Base-by-base conservation (phyloP, 1,284 basidiomycete genomes). In the Psilocybe mexicana region DNA sequence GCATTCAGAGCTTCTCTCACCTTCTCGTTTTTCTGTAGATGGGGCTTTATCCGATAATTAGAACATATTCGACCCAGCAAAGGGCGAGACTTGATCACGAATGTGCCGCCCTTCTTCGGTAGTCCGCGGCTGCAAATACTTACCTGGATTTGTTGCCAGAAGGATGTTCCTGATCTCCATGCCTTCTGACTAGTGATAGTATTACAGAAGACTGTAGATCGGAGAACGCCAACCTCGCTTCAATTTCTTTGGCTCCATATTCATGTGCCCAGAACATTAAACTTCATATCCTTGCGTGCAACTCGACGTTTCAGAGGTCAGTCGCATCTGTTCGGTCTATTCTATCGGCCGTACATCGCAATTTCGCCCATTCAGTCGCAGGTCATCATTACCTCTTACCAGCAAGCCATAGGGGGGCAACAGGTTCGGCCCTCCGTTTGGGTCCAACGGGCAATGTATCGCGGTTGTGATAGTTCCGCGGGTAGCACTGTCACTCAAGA, bases 401-500 rank as follows among this genome's bases (percentile, higher is more conserved):
- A 14, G 24, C 36, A 23, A 26, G 10, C n/a, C n/a, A n/a, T 26
- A 11, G 35, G n/a, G 38, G 36, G 24, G 30, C 24, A 35, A 35
- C 49, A 51, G 6, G 2, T 25, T 24, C 24, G 10, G 30, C 44
- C 43, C 48, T 51, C 43, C 47, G 18, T 40, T 14, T 46, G 28
- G 44, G 26, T 46, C 52, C 45, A 58, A 38, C 30, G 46, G 50
- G n/a, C 46, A 26, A 53, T 46, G 35, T 40, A 35, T 52, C 28
- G 38, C 44, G 55, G 28, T 43, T 42, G 40, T 51, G 35, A 42
- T 55, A 50, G 58, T 60, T 58, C 64, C 61, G 64, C 64, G 64
- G 64, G 58, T 62, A 58, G 61, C 50, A 51, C 62, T 65, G 64
- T 63, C 64, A 65, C 46, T 60, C 54, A 63, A 61, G 53, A 59